Conservation (phyloP, 2,329 filamentous ascomycete genomes). For the Colletotrichum horii region DNA sequence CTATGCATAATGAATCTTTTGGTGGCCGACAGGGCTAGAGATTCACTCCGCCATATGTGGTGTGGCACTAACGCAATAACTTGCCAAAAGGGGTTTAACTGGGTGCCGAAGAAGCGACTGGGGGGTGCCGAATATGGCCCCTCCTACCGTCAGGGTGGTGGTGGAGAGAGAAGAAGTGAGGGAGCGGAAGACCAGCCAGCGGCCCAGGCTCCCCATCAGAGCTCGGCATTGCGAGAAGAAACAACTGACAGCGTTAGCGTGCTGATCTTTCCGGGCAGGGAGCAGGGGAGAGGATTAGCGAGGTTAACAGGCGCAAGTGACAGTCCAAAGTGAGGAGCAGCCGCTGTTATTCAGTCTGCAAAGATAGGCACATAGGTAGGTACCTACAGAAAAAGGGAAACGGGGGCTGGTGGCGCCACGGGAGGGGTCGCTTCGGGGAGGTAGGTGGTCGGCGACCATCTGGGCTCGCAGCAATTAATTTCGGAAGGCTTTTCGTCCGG, state of each 20-base stretch:
- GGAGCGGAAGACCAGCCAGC: background rate
- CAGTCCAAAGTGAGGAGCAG: background rate
- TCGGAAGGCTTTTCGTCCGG: constrained; percentile 16
- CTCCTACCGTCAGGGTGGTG: background rate
- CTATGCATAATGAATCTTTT: too few relatives aligned
- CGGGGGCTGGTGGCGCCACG: background rate
- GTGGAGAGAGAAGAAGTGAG: background rate
- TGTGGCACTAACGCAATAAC: too few relatives aligned
- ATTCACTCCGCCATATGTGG: too few relatives aligned
- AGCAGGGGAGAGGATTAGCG: background rate
- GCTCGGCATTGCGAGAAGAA: background rate
- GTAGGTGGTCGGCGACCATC: constrained; percentile 8
- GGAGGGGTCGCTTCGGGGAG: background rate
- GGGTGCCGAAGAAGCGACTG: too few relatives aligned
- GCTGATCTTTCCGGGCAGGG: background rate
- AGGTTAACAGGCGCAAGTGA: background rate
- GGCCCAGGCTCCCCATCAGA: background rate
- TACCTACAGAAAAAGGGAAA: too few relatives aligned
- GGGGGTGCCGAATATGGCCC: too few relatives aligned
- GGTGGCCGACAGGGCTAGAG: too few relatives aligned
- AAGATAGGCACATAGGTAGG: background rate
- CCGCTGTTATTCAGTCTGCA: background rate
- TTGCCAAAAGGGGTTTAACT: too few relatives aligned
- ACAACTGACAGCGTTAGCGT: constrained; percentile 10
- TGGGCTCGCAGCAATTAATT: constrained; percentile 20